Percentiles rank a stretch among this genome's conserved stretches.
These are phyloP conservation scores for Fusarium subtropicale DNA, from an alignment of 2,329 filamentous ascomycete genomes.

Conservation along the genomic window DNA sequence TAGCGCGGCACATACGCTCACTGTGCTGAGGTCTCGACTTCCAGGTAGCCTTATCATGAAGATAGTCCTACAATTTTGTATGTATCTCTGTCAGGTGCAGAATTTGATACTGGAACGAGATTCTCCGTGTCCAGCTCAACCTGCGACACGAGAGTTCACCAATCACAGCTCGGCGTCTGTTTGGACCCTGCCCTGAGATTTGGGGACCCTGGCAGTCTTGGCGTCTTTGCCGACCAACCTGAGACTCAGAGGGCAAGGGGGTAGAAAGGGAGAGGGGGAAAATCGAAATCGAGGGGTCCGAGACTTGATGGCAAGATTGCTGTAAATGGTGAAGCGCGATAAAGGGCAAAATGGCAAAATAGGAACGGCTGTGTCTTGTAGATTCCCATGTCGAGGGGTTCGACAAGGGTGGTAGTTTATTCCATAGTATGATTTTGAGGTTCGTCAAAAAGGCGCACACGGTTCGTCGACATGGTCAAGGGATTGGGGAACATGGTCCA, in stretches of 20 bases:
- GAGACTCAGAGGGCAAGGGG: constrained; percentile 41
- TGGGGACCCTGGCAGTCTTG: constrained; percentile 32
- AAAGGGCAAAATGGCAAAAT: constrained; percentile 1
- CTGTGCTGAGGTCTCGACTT: constrained; percentile 17
- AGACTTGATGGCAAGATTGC: constrained; percentile 14
- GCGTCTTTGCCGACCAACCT: constrained; percentile 42
- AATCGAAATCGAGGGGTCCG: constrained; percentile 24
- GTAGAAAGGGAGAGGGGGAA: neutral
- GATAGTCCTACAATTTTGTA: constrained; percentile 19
- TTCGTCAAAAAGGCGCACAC: constrained; percentile 12
- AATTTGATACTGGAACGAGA: constrained; percentile 41
- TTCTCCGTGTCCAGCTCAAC: constrained; percentile 46
- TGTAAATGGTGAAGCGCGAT: constrained; percentile 33
- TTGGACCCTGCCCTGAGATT: constrained; percentile 4
- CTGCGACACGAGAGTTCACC: constrained; percentile 41
- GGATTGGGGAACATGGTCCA: constrained; percentile 15
- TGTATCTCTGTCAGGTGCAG: constrained; percentile 25
- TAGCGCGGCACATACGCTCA: constrained; percentile 17
- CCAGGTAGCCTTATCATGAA: constrained; percentile 24
- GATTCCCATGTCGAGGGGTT: constrained; percentile 39
- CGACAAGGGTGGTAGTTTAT: constrained; percentile 16
- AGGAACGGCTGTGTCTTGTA: constrained; percentile 38
- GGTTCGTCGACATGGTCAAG: constrained; percentile 4
- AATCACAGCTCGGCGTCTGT: constrained; percentile 31
- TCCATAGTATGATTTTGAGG: neutral